A percentile compares a stretch with the other conserved stretches of the same genome.
Evolutionary conservation across 2,329 filamentous ascomycete genomes (phyloP).

Genomic region (Neophaeococcomyces mojaviensis): DNA sequence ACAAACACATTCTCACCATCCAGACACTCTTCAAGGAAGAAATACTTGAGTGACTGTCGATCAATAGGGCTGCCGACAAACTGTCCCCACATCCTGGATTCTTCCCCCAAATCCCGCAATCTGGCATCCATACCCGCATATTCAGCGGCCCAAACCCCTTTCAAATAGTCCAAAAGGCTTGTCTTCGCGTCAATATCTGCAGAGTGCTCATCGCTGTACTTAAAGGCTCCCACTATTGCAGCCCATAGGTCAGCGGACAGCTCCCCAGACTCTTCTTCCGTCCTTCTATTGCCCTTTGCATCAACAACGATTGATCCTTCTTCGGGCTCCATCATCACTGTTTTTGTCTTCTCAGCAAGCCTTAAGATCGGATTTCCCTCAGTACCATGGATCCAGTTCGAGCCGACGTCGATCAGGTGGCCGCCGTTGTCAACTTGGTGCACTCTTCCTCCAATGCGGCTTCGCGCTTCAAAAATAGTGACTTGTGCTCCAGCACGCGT

Average conservation of each 20-base stretch:
- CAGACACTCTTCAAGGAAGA: constrained; percentile 59
- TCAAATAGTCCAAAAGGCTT: constrained; percentile 53
- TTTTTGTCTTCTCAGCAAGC: constrained; percentile 48
- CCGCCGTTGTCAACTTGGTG: constrained; percentile 42
- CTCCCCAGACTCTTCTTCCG: constrained; percentile 27
- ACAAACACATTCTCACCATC: constrained; percentile 60
- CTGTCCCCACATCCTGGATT: constrained; percentile 55
- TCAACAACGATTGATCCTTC: constrained; percentile 45
- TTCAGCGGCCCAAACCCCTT: constrained; percentile 39
- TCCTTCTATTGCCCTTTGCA: constrained; percentile 36
- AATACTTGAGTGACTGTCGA: constrained; percentile 56
- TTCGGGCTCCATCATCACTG: constrained; percentile 44
- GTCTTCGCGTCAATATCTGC: constrained; percentile 43
- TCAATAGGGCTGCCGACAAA: constrained; percentile 56
- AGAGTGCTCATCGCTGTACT: constrained; percentile 48
- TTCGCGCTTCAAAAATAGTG: constrained; percentile 53
- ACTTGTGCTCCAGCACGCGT: constrained; percentile 48
- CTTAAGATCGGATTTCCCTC: constrained; percentile 52
- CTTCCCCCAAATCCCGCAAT: constrained; percentile 37
- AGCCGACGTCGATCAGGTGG: constrained; percentile 52
- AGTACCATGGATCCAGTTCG: constrained; percentile 60
- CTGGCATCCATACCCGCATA: constrained; percentile 35
- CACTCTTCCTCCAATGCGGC: constrained; percentile 53
- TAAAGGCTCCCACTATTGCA: constrained; percentile 52
- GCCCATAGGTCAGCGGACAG: constrained; percentile 46